Conservation (phyloP, 1,284 basidiomycete genomes). For the Irpex sp. region DNA sequence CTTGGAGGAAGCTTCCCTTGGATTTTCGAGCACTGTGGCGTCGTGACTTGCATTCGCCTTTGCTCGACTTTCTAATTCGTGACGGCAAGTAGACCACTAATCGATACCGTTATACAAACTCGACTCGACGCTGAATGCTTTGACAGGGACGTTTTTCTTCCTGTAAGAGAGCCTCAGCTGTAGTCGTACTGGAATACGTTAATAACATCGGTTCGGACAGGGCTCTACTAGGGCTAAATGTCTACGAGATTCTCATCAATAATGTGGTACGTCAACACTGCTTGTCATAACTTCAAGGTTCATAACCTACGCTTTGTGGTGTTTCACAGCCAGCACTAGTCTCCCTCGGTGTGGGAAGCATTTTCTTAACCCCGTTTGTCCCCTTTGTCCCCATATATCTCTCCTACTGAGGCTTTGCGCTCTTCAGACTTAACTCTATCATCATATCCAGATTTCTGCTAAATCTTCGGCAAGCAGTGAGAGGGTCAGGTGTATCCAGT, state of each 20-base stretch:
- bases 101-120: too few species aligned
- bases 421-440: neutral
- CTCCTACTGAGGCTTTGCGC: too few species aligned
- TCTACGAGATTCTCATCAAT: neutral
- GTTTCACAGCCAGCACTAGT: neutral
- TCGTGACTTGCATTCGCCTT: neutral
- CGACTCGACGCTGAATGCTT: too few species aligned
- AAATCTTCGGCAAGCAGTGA: neutral
- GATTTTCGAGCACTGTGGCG: neutral
- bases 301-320: neutral
- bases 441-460: neutral
- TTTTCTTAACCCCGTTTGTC: neutral
- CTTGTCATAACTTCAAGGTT: neutral
- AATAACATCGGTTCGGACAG: neutral
- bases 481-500: neutral
- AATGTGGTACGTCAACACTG: neutral
- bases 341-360: neutral
- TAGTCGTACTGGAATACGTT: too few species aligned
- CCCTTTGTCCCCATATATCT: too few species aligned
- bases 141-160: neutral
- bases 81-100: neutral
- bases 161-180: neutral
- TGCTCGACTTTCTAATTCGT: neutral
- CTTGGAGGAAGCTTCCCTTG: neutral
- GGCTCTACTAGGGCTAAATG: neutral